Percentiles rank a stretch among this genome's conserved stretches.
Evolutionary conservation across 2,329 filamentous ascomycete species (phyloP).

Genomic region (Tolypocladium nubicola): DNA sequence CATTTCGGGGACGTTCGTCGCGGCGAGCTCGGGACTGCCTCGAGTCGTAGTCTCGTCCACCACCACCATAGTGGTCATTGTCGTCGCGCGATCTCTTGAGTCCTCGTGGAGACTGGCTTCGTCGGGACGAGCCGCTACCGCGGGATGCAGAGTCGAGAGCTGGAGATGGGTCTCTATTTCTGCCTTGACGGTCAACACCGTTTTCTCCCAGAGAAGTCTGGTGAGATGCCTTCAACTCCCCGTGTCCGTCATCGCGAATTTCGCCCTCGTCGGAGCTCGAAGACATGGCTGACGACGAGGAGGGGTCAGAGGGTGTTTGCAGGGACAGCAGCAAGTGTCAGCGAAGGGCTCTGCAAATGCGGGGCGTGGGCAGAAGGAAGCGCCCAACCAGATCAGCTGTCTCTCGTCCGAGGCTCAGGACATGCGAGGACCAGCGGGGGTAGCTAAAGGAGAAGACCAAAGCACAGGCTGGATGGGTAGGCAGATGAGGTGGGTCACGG

Average conservation of each 20-base stretch:
- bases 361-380: constrained; percentile 22
- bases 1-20: constrained; percentile 42
- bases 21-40: constrained; percentile 52
- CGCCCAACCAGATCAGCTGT: constrained; percentile 32
- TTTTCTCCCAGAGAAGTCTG: constrained; percentile 61
- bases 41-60: constrained; percentile 34
- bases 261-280: constrained; percentile 78
- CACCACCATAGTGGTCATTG: constrained; percentile 44
- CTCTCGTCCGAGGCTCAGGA: constrained; percentile 23
- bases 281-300: constrained; percentile 17
- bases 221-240: constrained; percentile 73
- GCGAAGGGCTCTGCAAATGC: constrained; percentile 18
- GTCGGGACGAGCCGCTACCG: constrained; percentile 30
- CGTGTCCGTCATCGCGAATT: constrained; percentile 63
- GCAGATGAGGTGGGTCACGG: too few relatives aligned
- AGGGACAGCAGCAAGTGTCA: constrained; percentile 20
- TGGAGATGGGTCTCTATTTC: constrained; percentile 56
- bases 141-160: constrained; percentile 36
- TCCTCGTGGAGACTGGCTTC: constrained; percentile 51
- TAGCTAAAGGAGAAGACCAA: background rate
- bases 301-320: background rate
- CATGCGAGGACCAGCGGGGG: constrained; percentile 9
- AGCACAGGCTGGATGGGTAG: background rate
- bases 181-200: constrained; percentile 88
- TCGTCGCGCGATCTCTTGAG: constrained; percentile 59